These are phyloP conservation scores for Artemisia annua DNA, from an alignment of 129 eudicot species.

Conservation along the genomic window DNA sequence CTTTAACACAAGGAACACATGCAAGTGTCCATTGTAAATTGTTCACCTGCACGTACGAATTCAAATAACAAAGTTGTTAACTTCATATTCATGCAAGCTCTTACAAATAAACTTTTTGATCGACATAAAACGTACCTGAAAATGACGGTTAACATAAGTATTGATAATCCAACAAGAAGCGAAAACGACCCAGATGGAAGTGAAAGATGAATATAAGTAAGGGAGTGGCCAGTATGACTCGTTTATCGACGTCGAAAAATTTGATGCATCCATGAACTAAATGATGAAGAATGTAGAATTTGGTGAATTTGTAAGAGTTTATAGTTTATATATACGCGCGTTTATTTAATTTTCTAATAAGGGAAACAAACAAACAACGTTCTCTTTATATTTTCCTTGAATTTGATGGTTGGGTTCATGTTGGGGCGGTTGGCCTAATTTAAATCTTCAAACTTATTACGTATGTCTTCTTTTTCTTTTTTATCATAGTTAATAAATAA, in stretches of 20 bases:
- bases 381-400: conserved; percentile 12
- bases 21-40: conserved; percentile 92
- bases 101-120: background rate
- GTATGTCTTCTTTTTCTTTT: background rate
- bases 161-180: conserved; percentile 74
- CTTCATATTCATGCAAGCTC: background rate
- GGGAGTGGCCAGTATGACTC: conserved; percentile 77
- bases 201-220: conserved; percentile 60
- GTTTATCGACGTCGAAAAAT: conserved; percentile 27
- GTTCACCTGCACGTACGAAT: conserved; percentile 73
- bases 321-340: conserved; percentile 15
- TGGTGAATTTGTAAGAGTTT: conserved; percentile 20
- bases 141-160: conserved; percentile 66
- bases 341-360: background rate
- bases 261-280: conserved; percentile 43
- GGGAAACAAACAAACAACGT: conserved; percentile 1
- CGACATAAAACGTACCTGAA: conserved; percentile 59
- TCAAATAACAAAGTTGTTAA: background rate
- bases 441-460: conserved; percentile 27
- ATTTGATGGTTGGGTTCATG: conserved; percentile 23
- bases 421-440: conserved; percentile 51
- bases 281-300: background rate
- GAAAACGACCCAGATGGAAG: conserved; percentile 66
- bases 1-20: conserved; percentile 77
- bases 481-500: too few relatives aligned